phyloP scores from a whole-genome alignment of 805 yeast genomes.

The Jamesozyma gamospora region DNA sequence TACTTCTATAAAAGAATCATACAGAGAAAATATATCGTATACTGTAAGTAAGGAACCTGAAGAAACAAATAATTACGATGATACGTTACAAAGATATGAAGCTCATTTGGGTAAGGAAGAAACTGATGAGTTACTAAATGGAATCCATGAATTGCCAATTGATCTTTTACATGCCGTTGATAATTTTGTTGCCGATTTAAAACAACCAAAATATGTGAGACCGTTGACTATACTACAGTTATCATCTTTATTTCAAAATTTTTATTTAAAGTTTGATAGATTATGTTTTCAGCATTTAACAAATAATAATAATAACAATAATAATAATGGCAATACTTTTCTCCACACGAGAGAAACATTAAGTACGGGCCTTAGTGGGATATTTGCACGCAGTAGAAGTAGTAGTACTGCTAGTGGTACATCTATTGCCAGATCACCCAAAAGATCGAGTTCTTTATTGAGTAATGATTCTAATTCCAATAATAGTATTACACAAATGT shows the following conservation, averaged over 20 bases:
- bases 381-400: constrained; percentile 29
- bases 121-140: constrained; percentile 13
- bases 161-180: constrained; percentile 22
- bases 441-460: constrained; percentile 26
- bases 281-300: constrained; percentile 21
- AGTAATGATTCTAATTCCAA: constrained; percentile 16
- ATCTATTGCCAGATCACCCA: constrained; percentile 13
- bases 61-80: background rate
- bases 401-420: constrained; percentile 14
- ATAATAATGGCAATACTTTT: constrained; percentile 6
- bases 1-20: constrained; percentile 23
- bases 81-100: background rate
- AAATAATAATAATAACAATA: background rate
- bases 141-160: constrained; percentile 17
- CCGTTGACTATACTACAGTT: constrained; percentile 24
- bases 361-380: constrained; percentile 29
- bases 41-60: background rate
- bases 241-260: constrained; percentile 24
- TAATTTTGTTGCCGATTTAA: constrained; percentile 24
- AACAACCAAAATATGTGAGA: constrained; percentile 27
- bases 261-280: constrained; percentile 25
- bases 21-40: constrained; percentile 1
- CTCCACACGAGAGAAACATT: constrained; percentile 23
- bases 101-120: constrained; percentile 15
- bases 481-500: constrained; percentile 16